Percentiles rank a stretch among this genome's conserved stretches.
Conservation (phyloP, 2,329 filamentous ascomycete genomes). For the Thermothelomyces thermophilus region DNA sequence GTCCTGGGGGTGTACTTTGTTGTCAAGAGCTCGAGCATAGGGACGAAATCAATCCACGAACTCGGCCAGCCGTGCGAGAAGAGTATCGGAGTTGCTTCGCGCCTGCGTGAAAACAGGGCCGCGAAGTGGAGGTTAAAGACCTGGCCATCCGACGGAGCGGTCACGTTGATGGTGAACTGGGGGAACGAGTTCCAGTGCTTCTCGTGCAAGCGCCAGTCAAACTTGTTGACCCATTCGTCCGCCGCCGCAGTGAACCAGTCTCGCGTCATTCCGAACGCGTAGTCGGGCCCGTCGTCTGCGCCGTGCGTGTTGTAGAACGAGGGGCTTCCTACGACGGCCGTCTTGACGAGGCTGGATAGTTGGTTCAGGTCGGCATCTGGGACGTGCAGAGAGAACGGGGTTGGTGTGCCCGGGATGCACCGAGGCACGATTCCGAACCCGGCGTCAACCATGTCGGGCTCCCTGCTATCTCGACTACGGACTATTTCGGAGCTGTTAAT, state of each 20-base stretch:
- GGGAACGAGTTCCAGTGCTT: constrained; percentile 17
- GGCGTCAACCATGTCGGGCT: constrained; percentile 3
- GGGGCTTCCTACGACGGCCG: constrained; percentile 4
- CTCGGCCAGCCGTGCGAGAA: constrained; percentile 51
- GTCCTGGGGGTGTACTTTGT: constrained; percentile 43
- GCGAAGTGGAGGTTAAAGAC: constrained; percentile 18
- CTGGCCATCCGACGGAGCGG: constrained; percentile 13
- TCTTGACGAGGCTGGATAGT: constrained; percentile 10
- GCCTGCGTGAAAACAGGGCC: constrained; percentile 14
- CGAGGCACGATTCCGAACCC: constrained; percentile 7
- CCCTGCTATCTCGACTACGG: too few species aligned
- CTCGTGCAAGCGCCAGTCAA: constrained; percentile 18
- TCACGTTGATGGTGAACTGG: constrained; percentile 19
- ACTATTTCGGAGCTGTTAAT: too few species aligned
- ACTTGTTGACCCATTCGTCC: constrained; percentile 13
- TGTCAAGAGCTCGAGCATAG: constrained; percentile 40
- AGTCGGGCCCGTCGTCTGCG: not conserved
- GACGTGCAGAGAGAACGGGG: constrained; percentile 12
- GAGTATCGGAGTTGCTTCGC: constrained; percentile 14
- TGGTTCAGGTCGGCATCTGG: constrained; percentile 10
- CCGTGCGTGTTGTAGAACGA: constrained; percentile 18
- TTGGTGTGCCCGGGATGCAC: constrained; percentile 11
- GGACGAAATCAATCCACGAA: constrained; percentile 50
- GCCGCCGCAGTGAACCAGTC: constrained; percentile 14
- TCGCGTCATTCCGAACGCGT: constrained; percentile 12